Base-by-base conservation (phyloP, 2,329 filamentous ascomycete species). In the Aspergillus sojae region DNA sequence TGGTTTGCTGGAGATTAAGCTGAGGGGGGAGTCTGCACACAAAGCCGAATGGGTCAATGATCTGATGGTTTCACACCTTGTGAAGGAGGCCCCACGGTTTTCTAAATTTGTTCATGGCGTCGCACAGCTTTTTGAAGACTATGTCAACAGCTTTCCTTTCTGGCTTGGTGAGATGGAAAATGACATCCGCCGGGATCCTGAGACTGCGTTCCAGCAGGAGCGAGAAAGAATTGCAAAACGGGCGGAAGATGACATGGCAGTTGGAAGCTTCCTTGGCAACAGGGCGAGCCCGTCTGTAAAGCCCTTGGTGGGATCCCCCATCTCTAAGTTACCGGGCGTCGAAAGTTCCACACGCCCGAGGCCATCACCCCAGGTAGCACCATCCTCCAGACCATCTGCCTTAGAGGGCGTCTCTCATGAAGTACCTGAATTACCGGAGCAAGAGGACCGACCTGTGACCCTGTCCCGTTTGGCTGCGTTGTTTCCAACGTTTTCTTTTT, bases 51-150 rank as follows among this genome's bases (percentile, higher is more conserved):
- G 95, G 95, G 84, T 98, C 39, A 88, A 93, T 69, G 95, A 99
- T 70, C 82, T 99, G 69, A 97, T 96, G 88, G 85, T 87, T 58
- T 97, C 93, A 5, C 94, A 99, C 77, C 86, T 99, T 5, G 91
- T 99, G 67, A 93, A 97, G 75, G 89, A 93, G 53, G 89, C 91
- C 0, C 92, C 94, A 1, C 88, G 91, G 57, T 99, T 99, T 81
- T 97, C 93, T 72, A 99, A 99, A 78, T 99, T 98, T 71, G 91
- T 96, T 2, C 94, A 99, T 72, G 95, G 95, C 65, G 89, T 96
- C 5, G 94, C 94, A 9, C 89, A 90, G 45, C 84, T 99, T 2
- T 98, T 98, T 70, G 95, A 98, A 72, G 93, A 99, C 78, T 88
- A 97, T 73, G 94, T 99, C 77, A 98, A 98, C 80, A 94, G 88